Evolutionary conservation across 192 early-diverging fungal genomes (phyloP), one percentile per base, ranked within the genome.

Genomic region (Anaeromyces robustus): DNA sequence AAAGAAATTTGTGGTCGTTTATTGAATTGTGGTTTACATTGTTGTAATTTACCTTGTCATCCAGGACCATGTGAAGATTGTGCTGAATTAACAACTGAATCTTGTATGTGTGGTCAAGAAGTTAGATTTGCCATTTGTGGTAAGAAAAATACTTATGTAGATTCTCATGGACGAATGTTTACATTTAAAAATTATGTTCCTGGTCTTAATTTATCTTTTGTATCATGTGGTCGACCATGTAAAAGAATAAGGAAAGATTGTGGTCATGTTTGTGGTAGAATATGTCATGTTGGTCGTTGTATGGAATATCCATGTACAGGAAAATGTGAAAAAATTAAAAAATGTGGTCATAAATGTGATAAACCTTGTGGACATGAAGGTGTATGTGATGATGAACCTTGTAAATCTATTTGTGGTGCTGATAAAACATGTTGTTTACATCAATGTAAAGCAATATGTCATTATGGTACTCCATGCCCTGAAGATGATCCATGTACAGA

Each of bases 231-330:
- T n/a, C 52, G 26, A n/a, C 52, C 52, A 6, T 68, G 52, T 68
- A 68, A 26, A 26, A 19, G 52, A 26, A n/a, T 68, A 11, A 19
- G 52, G 6, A 68, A n/a, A 7, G 52, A 68, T 22, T 94, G 94
- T 78, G 90, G 92, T 1, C 97, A 98, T 84, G 81, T 80, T 18
- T 98, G 97, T 85, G 83, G 83, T 82, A 90, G 94, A 29, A 88
- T 91, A 30, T 98, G 97, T 84, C 97, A 98, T 83, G 82, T 87
- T 31, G 92, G 91, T 17, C 84, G 87, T 30, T 98, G 96, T 81
- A 81, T 91, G 12, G 83, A 83, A 29, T 89, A 86, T 4, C 86
- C 82, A 9, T 68, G 52, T 68, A 68, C 22, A 0, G 22, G 26
- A 0, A 68, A 68, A 68, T 68, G 52, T 68, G 52, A 26, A n/a